Percentiles rank a stretch among this genome's conserved stretches.
These are phyloP conservation scores for Aspergillus sp. DNA, from an alignment of 2,329 filamentous ascomycete species.

Conservation along the genomic window DNA sequence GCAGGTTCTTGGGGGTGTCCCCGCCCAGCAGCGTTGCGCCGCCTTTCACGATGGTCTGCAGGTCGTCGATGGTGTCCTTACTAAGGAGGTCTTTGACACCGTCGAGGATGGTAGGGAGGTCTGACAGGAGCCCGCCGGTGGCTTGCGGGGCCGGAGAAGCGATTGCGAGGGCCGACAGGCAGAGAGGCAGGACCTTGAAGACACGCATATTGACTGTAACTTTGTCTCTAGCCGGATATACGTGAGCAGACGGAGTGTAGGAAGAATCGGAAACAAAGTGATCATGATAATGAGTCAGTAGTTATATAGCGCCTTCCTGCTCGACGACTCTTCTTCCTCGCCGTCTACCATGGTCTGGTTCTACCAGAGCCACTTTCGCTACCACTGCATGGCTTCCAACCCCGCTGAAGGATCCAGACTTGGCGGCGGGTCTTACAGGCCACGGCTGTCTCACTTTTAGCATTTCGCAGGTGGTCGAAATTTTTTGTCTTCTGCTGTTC, in stretches of 20 bases:
- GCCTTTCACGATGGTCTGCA: slow-evolving; percentile 19
- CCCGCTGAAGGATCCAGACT: not conserved
- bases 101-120: slow-evolving; percentile 18
- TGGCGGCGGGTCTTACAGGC: not conserved
- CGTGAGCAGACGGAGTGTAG: not conserved
- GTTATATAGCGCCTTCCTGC: too few relatives aligned
- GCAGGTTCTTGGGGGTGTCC: slow-evolving; percentile 21
- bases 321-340: too few relatives aligned
- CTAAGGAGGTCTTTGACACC: slow-evolving; percentile 21
- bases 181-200: slow-evolving; percentile 14
- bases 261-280: too few relatives aligned
- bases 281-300: too few relatives aligned
- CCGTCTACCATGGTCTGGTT: too few relatives aligned
- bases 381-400: too few relatives aligned
- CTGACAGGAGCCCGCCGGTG: slow-evolving; percentile 16
- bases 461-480: too few relatives aligned
- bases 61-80: slow-evolving; percentile 16
- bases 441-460: not conserved
- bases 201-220: slow-evolving; percentile 8
- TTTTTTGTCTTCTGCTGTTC: too few relatives aligned
- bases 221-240: not conserved
- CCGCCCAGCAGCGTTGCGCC: slow-evolving; percentile 22
- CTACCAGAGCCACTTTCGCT: too few relatives aligned
- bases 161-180: slow-evolving; percentile 13
- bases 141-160: slow-evolving; percentile 13